These are phyloP conservation scores for Zygoascus meyerae DNA, from an alignment of 1,139 yeast genomes.

Conservation along the genomic window DNA sequence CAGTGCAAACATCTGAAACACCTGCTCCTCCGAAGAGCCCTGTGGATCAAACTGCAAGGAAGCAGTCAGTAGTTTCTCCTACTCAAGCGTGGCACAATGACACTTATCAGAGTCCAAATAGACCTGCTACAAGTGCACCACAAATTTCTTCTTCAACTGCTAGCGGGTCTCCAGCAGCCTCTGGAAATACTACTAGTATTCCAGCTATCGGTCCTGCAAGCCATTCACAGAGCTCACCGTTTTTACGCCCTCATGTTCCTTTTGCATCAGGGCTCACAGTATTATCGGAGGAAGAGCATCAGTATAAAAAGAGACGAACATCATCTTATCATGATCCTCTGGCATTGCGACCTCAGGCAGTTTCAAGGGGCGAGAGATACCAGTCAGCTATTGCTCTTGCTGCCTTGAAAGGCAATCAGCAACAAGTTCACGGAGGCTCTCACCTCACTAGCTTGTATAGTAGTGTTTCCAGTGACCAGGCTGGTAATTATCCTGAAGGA, in stretches of 20 bases:
- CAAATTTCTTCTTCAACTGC: not conserved
- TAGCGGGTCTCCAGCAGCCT: not conserved
- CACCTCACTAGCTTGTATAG: slow-evolving; percentile 1
- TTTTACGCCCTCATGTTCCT: slow-evolving; percentile 10
- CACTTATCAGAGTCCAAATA: not conserved
- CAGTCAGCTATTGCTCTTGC: slow-evolving; percentile 25
- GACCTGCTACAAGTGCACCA: not conserved
- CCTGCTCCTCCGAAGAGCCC: not conserved
- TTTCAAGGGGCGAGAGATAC: slow-evolving; percentile 21
- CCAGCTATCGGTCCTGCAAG: not conserved
- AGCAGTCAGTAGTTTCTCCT: not conserved
- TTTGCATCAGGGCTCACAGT: slow-evolving; percentile 13
- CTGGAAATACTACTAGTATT: not conserved
- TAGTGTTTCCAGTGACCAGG: not conserved
- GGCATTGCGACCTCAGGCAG: slow-evolving; percentile 15
- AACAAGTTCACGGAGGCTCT: slow-evolving; percentile 1
- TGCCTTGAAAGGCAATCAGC: slow-evolving; percentile 11
- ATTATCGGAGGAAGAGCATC: slow-evolving; percentile 19
- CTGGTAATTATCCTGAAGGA: slow-evolving; percentile 1
- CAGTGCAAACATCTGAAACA: not conserved
- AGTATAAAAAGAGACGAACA: slow-evolving; percentile 25
- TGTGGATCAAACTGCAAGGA: not conserved
- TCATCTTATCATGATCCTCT: slow-evolving; percentile 30
- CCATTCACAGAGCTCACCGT: not conserved
- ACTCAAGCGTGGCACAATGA: slow-evolving; percentile 5